phyloP scores from a whole-genome alignment of 306 rosid genomes.

The Pyrus betulifolia region DNA sequence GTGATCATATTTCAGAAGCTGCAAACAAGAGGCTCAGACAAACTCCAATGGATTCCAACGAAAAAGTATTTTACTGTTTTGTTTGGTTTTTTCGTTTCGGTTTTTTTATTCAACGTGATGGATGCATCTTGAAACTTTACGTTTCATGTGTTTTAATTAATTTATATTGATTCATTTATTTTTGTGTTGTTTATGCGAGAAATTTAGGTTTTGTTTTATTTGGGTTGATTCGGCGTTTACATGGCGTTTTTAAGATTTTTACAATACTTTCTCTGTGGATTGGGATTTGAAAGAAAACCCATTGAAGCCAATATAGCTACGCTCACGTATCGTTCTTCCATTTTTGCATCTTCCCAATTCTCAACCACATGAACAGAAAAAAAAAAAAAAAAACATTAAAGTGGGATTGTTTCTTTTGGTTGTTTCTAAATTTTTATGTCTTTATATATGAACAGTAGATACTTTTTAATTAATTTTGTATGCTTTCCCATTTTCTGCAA shows the following conservation, averaged over 20 bases:
- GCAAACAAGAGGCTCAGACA: slow-evolving; percentile 8
- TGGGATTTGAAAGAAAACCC: neutral
- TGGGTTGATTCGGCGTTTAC: neutral
- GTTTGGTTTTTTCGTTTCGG: fast-evolving
- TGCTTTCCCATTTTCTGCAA: neutral
- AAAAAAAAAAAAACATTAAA: neutral
- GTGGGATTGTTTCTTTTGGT: neutral
- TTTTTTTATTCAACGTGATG: neutral
- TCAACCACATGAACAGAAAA: neutral
- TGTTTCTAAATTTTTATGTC: neutral
- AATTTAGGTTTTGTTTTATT: neutral
- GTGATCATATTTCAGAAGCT: neutral
- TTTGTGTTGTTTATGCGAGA: neutral
- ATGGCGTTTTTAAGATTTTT: neutral
- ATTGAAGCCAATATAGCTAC: neutral
- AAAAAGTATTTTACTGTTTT: neutral
- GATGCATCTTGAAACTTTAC: neutral
- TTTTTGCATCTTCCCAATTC: neutral
- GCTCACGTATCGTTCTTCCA: too few relatives aligned
- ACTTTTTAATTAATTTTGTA: neutral
- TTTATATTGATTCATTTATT: too few relatives aligned
- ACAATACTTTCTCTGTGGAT: too few relatives aligned
- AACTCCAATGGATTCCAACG: neutral
- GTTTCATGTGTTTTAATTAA: neutral
- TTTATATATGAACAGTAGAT: neutral